Conservation (phyloP, 345 rosid species). For the Anacardium occidentale region DNA sequence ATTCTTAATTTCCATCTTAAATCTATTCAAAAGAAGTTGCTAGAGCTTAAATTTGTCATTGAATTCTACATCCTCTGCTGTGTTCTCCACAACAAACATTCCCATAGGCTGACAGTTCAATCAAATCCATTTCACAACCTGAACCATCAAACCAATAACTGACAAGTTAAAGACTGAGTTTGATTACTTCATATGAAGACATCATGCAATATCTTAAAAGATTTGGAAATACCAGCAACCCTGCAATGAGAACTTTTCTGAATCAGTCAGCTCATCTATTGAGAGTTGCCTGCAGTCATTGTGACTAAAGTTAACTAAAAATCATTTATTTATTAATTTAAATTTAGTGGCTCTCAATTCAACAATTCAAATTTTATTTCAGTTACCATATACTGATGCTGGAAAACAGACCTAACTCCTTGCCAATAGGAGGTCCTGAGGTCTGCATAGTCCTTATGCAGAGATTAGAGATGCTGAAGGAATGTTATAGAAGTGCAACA, state of each 20-base stretch:
- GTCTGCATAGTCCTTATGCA: too few species aligned
- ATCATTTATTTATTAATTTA: not conserved
- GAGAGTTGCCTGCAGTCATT: slow-evolving; percentile 62
- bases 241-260: slow-evolving; percentile 86
- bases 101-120: slow-evolving; percentile 87
- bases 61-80: slow-evolving; percentile 81
- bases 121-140: slow-evolving; percentile 92
- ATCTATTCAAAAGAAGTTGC: not conserved
- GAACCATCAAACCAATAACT: slow-evolving; percentile 14
- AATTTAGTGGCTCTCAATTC: not conserved
- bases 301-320: not conserved
- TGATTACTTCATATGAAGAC: not conserved
- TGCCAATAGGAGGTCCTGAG: too few species aligned
- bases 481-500: not conserved
- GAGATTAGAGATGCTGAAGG: too few species aligned
- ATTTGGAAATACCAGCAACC: slow-evolving; percentile 60
- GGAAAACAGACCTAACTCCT: too few species aligned
- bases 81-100: slow-evolving; percentile 62
- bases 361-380: too few species aligned
- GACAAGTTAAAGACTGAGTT: slow-evolving; percentile 11
- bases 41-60: slow-evolving; percentile 35
- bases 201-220: not conserved
- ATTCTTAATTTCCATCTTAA: not conserved
- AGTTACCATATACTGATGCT: too few species aligned
- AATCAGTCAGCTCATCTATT: slow-evolving; percentile 86